phyloP scores from a whole-genome alignment of 2,329 filamentous ascomycete genomes.

The Phaeoacremonium minimum region DNA sequence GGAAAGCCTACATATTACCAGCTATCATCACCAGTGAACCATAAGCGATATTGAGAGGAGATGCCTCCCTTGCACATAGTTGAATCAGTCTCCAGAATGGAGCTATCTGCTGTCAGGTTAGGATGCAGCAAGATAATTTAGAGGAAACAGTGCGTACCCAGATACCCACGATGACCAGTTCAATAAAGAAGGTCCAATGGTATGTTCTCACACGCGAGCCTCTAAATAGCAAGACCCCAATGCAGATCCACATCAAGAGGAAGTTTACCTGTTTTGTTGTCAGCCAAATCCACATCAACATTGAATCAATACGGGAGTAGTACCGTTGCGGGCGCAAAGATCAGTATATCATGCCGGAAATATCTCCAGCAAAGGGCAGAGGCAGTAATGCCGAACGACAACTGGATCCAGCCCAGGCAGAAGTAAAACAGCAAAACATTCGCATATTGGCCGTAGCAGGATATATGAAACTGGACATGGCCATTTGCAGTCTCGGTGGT shows the following conservation, averaged over 20 bases:
- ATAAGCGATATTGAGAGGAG: conserved; percentile 15
- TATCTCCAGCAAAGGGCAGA: conserved; percentile 28
- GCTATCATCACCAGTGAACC: conserved; percentile 14
- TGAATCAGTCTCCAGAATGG: background rate
- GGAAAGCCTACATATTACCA: conserved; percentile 1
- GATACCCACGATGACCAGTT: conserved; percentile 26
- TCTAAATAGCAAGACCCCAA: conserved; percentile 26
- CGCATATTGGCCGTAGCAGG: conserved; percentile 33
- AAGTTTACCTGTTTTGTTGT: too few species aligned
- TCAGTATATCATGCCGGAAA: conserved; percentile 18
- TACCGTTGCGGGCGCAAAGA: conserved; percentile 29
- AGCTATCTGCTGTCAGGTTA: background rate
- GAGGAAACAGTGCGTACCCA: conserved; percentile 18
- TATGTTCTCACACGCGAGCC: conserved; percentile 31
- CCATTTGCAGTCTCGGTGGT: conserved; percentile 20
- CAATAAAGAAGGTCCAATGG: conserved; percentile 29
- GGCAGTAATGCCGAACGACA: conserved; percentile 25
- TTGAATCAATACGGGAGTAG: too few species aligned
- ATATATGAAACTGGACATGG: conserved; percentile 33
- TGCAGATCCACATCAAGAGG: conserved; percentile 26
- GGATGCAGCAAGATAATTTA: conserved; percentile 19
- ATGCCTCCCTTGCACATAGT: background rate
- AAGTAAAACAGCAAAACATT: conserved; percentile 30
- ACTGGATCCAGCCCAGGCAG: conserved; percentile 30
- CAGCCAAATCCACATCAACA: too few species aligned